Evolutionary conservation across 306 rosid species (phyloP).

Genomic region (Sindora glabra): DNA sequence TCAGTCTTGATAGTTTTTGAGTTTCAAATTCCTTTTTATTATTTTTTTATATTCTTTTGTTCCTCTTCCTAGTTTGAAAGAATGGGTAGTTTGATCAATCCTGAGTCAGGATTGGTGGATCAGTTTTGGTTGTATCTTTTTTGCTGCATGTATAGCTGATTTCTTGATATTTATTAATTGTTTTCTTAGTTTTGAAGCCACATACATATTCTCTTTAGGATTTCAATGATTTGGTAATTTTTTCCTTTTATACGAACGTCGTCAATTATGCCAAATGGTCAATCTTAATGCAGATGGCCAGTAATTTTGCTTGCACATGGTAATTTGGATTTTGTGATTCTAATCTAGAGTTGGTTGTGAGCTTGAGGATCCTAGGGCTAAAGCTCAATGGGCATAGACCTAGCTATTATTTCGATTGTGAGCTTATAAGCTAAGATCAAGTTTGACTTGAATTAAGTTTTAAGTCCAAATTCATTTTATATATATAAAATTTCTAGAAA

Average conservation of each 20-base stretch:
- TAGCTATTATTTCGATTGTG: too few species aligned
- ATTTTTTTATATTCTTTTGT: neutral
- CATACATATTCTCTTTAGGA: slow-evolving; percentile 9
- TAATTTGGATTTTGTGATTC: neutral
- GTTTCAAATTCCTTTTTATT: too few species aligned
- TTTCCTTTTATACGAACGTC: too few species aligned
- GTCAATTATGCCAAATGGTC: neutral
- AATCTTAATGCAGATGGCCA: neutral
- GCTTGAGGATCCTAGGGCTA: too few species aligned
- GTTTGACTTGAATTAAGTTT: too few species aligned
- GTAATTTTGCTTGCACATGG: neutral
- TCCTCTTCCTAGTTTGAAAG: neutral
- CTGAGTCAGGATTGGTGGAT: slow-evolving; percentile 2
- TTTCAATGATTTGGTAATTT: neutral
- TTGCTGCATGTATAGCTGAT: slow-evolving; percentile 25
- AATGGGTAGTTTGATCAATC: slow-evolving; percentile 15
- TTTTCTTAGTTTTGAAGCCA: slow-evolving; percentile 14
- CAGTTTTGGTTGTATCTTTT: slow-evolving; percentile 4
- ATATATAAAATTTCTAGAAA: too few species aligned
- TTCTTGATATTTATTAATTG: slow-evolving; percentile 4
- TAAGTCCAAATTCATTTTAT: too few species aligned
- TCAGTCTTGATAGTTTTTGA: slow-evolving; percentile 16
- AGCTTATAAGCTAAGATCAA: too few species aligned
- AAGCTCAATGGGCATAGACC: too few species aligned
- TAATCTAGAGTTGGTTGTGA: too few species aligned